Evolutionary conservation across 2,329 filamentous ascomycete species (phyloP).

Genomic region (Fusarium tricinctum): DNA sequence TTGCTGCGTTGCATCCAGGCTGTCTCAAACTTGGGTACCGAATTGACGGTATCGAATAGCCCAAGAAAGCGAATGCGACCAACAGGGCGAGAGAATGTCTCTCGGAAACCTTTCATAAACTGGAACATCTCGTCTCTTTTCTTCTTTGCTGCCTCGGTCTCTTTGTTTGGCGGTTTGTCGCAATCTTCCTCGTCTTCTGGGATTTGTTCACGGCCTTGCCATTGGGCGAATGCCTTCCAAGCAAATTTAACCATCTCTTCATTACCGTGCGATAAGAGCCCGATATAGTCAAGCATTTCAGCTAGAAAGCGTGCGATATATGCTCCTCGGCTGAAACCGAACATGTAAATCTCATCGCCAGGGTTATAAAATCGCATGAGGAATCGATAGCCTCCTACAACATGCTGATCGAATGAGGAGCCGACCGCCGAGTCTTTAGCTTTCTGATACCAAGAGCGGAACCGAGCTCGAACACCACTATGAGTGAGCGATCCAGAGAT

Average conservation of each 20-base stretch:
- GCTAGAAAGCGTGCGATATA: constrained; percentile 83
- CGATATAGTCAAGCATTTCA: constrained; percentile 88
- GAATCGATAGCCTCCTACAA: constrained; percentile 86
- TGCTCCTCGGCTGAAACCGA: constrained; percentile 79
- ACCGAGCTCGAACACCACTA: constrained; percentile 67
- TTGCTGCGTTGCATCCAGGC: constrained; percentile 84
- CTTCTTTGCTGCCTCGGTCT: constrained; percentile 58
- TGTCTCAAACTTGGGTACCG: constrained; percentile 81
- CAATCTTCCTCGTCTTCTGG: constrained; percentile 54
- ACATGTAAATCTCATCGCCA: constrained; percentile 77
- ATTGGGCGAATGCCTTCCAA: constrained; percentile 84
- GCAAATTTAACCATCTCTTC: constrained; percentile 88
- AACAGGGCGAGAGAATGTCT: constrained; percentile 84
- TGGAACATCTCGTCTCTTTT: constrained; percentile 71
- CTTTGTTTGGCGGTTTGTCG: constrained; percentile 29
- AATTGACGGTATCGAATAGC: constrained; percentile 86
- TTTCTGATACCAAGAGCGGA: constrained; percentile 77
- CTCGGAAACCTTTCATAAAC: constrained; percentile 84
- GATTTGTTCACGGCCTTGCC: constrained; percentile 72
- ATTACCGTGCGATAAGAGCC: constrained; percentile 83
- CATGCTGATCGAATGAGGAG: constrained; percentile 84
- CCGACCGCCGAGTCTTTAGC: constrained; percentile 85
- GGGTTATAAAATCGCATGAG: constrained; percentile 79
- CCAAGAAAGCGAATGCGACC: constrained; percentile 81
- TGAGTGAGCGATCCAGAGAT: constrained; percentile 71